phyloP scores from a whole-genome alignment of 768 basidiomycete species.

The Mycena haematopus region DNA sequence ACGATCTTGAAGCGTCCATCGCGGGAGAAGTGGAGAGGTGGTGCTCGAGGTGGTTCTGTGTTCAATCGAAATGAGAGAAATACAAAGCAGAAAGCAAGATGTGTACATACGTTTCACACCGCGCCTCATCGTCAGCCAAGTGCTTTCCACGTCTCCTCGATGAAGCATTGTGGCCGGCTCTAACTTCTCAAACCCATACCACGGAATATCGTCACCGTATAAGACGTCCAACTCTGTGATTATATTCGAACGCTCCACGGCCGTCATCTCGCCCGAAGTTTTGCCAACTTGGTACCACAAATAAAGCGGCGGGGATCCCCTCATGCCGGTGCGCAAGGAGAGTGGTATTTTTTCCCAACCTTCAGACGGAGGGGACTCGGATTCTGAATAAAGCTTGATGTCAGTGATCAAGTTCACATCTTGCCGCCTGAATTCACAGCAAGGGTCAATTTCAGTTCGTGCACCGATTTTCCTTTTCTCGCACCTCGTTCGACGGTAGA shows the following conservation, averaged over 20 bases:
- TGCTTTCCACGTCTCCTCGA: conserved; percentile 51
- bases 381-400: conserved; percentile 65
- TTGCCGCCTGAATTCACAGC: conserved; percentile 56
- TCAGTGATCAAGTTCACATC: conserved; percentile 83
- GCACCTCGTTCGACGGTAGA: conserved; percentile 79
- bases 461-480: neutral
- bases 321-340: conserved; percentile 71
- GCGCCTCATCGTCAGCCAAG: conserved; percentile 70
- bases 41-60: conserved; percentile 71
- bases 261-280: conserved; percentile 64
- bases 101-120: conserved; percentile 83
- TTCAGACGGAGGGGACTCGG: conserved; percentile 54
- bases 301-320: conserved; percentile 60
- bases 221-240: conserved; percentile 94
- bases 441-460: neutral
- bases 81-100: conserved; percentile 16
- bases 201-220: conserved; percentile 83
- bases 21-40: conserved; percentile 80
- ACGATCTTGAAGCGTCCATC: conserved; percentile 85
- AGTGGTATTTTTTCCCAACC: conserved; percentile 69
- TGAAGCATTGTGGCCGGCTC: conserved; percentile 61
- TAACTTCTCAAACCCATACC: conserved; percentile 86
- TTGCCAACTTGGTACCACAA: conserved; percentile 84
- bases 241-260: conserved; percentile 61
- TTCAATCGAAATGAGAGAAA: conserved; percentile 17